phyloP scores from a whole-genome alignment of 495 filamentous ascomycete genomes.

The Immersiella caudata region DNA sequence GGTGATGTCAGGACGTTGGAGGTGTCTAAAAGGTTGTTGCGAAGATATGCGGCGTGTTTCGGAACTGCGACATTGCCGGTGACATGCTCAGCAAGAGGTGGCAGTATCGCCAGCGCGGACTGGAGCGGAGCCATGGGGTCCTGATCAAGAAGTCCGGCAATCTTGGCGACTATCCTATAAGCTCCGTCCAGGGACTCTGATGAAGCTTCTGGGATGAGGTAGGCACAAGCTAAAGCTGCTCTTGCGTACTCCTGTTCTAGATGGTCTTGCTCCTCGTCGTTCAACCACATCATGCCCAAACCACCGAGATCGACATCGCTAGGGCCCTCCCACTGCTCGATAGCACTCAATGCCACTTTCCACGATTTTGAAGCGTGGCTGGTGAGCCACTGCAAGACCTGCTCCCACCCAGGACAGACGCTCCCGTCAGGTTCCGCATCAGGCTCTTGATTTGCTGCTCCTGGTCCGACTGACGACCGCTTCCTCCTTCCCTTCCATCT shows the following conservation, averaged over 20 bases:
- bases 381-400: conserved; percentile 77
- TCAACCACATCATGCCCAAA: conserved; percentile 57
- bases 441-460: conserved; percentile 12
- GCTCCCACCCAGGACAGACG: conserved; percentile 67
- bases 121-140: conserved; percentile 54
- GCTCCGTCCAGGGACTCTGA: conserved; percentile 62
- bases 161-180: conserved; percentile 62
- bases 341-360: conserved; percentile 59
- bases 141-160: conserved; percentile 62
- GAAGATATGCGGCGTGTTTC: conserved; percentile 49
- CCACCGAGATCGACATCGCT: conserved; percentile 77
- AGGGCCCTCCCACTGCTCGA: conserved; percentile 80
- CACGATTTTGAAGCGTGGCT: conserved; percentile 59
- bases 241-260: conserved; percentile 69
- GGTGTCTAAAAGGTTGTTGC: conserved; percentile 58
- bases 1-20: conserved; percentile 72
- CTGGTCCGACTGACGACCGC: conserved; percentile 14
- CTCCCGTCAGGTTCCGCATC: conserved; percentile 20
- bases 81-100: conserved; percentile 42
- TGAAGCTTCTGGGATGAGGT: conserved; percentile 64
- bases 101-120: conserved; percentile 45
- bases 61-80: conserved; percentile 37
- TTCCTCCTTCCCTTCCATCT: conserved; percentile 51
- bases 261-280: conserved; percentile 55
- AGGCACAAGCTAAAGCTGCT: conserved; percentile 71